Evolutionary conservation across 2,329 filamentous ascomycete genomes (phyloP).

Genomic region (Chaetoscypha palmicola): DNA sequence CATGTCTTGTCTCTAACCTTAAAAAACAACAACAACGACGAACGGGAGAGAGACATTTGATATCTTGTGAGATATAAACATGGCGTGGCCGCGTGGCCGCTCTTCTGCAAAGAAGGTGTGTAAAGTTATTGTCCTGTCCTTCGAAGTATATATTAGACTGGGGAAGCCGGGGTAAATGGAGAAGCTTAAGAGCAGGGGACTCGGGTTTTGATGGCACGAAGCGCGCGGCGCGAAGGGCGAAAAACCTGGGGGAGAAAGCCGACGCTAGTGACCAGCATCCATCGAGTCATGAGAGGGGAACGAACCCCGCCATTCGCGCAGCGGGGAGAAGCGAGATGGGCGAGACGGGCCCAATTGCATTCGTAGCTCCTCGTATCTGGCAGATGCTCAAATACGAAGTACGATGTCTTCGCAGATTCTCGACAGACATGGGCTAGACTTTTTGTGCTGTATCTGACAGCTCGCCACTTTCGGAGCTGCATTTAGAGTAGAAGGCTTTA

Average conservation of each 20-base stretch:
- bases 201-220: not conserved
- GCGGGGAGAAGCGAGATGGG: no score
- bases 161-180: not conserved
- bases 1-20: not conserved
- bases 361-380: no score
- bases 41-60: not conserved
- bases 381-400: no score
- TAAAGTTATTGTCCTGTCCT: not conserved
- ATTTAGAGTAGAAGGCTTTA: no score
- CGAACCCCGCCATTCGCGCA: no score
- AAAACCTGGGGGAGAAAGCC: no score
- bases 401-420: no score
- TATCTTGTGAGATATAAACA: not conserved
- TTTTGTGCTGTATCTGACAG: no score
- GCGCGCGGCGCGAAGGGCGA: not conserved
- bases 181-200: not conserved
- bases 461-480: no score
- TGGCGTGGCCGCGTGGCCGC: not conserved
- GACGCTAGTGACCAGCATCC: no score
- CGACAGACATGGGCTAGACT: no score
- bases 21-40: not conserved
- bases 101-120: not conserved
- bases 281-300: not conserved
- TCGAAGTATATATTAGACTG: not conserved
- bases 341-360: no score